phyloP scores from a whole-genome alignment of 257 asterid species.

The Jacaranda copaia region DNA sequence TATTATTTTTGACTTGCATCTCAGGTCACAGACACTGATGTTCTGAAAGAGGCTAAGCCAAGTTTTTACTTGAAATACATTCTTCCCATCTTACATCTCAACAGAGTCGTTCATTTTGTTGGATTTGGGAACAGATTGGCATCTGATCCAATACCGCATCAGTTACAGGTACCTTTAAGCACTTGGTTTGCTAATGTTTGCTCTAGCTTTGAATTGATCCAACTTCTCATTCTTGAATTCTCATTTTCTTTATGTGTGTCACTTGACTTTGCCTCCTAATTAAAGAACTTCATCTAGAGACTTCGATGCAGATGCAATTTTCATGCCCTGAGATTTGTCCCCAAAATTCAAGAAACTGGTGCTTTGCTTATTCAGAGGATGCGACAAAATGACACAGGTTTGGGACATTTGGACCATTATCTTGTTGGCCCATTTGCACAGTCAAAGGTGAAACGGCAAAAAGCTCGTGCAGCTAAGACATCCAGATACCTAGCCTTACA shows the following conservation, averaged over 20 bases:
- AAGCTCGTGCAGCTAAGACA: constrained; percentile 55
- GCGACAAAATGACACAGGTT: constrained; percentile 81
- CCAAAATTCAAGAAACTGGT: constrained; percentile 90
- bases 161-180: constrained; percentile 71
- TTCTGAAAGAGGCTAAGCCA: constrained; percentile 95
- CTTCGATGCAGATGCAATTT: constrained; percentile 99
- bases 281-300: constrained; percentile 87
- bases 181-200: constrained; percentile 24
- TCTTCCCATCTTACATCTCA: constrained; percentile 86
- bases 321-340: constrained; percentile 89
- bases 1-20: constrained; percentile 38
- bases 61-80: constrained; percentile 83
- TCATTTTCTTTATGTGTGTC: constrained; percentile 32
- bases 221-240: constrained; percentile 21
- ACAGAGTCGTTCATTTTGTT: constrained; percentile 88
- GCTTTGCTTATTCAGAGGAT: constrained; percentile 83
- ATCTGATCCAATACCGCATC: constrained; percentile 87
- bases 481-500: constrained; percentile 88
- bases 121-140: constrained; percentile 99
- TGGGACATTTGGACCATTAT: constrained; percentile 83
- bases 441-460: constrained; percentile 55
- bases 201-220: constrained; percentile 23
- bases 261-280: constrained; percentile 70
- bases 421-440: constrained; percentile 85
- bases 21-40: constrained; percentile 85